Base-by-base conservation (phyloP, 176 grass and related monocot species). In the Phoenix roebelenii region DNA sequence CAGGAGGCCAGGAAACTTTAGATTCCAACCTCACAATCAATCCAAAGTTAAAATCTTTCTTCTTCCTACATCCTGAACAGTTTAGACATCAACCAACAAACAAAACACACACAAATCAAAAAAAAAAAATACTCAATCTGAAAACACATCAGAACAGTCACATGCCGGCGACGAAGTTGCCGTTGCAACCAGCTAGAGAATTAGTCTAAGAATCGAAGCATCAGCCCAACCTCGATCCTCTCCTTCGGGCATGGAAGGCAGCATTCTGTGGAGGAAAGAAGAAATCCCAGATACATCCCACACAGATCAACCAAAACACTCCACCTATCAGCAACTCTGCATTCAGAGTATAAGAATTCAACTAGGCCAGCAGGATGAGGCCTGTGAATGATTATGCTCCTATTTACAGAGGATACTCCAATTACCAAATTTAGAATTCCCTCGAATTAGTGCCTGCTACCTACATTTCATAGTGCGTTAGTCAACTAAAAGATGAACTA, bases 401-500 rank as follows among this genome's bases (percentile, higher is more conserved):
- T 23, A 18, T 26, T 22, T 55, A 16, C 17, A 18, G 26, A 25
- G 65, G 52, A 35, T 10, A 35, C 20, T 23, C n/a, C 50, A 22
- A 24, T 4, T 23, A 63, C n/a, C 14, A 63, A 22, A 49, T 50
- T 25, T 28, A 26, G 57, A 17, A 68, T 16, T 25, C 25, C 57
- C 10, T 7, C 23, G 16, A 55, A 56, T 56, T 68, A 68, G 25
- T 17, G 25, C 48, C 65, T 57, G 25, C 1, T 55, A 56, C 25
- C 52, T 68, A 68, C 16, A 57, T 7, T 68, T 44, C 65, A 68
- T 20, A 14, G 65, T 68, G 18, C 39, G 65, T 68, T 52, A 26
- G 49, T 65, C 16, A 18, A 49, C 18, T 17, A 55, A 68, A 51
- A 52, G 35, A 39, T 39, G 35, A 39, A 39, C 35, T 39, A 35